These are phyloP conservation scores for Globisporangium middletonii DNA, from an alignment of 352 stramenopile species.

Conservation along the genomic window DNA sequence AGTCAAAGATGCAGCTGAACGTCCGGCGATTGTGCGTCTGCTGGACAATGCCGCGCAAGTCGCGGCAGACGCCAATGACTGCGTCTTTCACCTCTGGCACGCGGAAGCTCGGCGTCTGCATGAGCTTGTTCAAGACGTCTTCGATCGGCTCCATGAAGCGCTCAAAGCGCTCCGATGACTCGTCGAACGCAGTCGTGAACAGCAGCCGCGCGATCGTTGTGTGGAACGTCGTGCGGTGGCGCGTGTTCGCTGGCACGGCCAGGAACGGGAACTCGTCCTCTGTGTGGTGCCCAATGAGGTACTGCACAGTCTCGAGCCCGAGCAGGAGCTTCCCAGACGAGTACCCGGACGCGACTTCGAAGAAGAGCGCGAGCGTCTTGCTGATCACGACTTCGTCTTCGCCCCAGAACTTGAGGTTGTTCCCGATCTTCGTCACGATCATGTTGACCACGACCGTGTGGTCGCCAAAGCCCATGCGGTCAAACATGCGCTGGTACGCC, in stretches of 20 bases:
- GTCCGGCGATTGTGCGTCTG: slow-evolving; percentile 95
- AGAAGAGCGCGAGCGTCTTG: slow-evolving; percentile 95
- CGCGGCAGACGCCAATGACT: slow-evolving; percentile 95
- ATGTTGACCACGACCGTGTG: slow-evolving; percentile 97
- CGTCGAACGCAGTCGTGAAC: slow-evolving; percentile 93
- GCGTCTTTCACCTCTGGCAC: slow-evolving; percentile 77
- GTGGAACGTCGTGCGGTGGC: slow-evolving; percentile 97
- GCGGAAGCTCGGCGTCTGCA: slow-evolving; percentile 73
- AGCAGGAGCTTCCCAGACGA: slow-evolving; percentile 96
- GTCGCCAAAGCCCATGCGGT: slow-evolving; percentile 95
- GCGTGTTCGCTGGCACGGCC: slow-evolving; percentile 87
- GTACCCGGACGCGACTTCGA: slow-evolving; percentile 96
- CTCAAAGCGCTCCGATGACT: slow-evolving; percentile 93
- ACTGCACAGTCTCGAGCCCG: slow-evolving; percentile 96
- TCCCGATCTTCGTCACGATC: slow-evolving; percentile 98
- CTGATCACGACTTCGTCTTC: slow-evolving; percentile 94
- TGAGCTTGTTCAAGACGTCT: slow-evolving; percentile 74
- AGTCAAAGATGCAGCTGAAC: slow-evolving; percentile 97
- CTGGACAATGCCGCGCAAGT: slow-evolving; percentile 94
- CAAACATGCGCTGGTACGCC: slow-evolving; percentile 97
- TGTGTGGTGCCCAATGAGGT: slow-evolving; percentile 95
- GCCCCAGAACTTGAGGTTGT: slow-evolving; percentile 99
- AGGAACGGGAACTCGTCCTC: slow-evolving; percentile 97
- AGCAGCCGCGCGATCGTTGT: slow-evolving; percentile 94
- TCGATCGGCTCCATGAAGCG: slow-evolving; percentile 94